Conservation (phyloP, 208 protist species). For the Trypanosoma cruzi region DNA sequence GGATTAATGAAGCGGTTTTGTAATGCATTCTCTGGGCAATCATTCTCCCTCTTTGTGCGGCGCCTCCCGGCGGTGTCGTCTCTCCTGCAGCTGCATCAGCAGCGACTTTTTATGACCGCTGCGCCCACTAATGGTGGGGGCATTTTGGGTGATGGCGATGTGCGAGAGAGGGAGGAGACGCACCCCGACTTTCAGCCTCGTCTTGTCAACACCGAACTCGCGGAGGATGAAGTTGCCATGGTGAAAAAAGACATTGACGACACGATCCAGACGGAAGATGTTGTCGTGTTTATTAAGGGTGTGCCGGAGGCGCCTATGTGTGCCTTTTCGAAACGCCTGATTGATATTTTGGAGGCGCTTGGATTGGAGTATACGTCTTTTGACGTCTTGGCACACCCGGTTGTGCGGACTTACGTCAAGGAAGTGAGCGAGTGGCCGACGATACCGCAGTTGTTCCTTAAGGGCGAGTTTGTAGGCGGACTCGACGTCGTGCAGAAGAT, state of each 20-base stretch:
- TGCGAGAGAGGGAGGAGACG: slow-evolving; percentile 73
- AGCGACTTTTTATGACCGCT: neutral
- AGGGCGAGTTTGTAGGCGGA: slow-evolving; percentile 96
- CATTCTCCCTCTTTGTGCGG: neutral
- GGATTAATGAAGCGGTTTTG: slow-evolving; percentile 20
- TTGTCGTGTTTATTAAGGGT: slow-evolving; percentile 98
- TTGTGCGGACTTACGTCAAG: slow-evolving; percentile 94
- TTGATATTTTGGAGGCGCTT: slow-evolving; percentile 92
- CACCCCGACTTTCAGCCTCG: slow-evolving; percentile 90
- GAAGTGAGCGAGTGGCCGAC: slow-evolving; percentile 96
- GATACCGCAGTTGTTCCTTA: slow-evolving; percentile 96
- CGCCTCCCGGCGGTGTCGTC: neutral
- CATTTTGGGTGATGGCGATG: slow-evolving; percentile 40
- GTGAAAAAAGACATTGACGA: slow-evolving; percentile 91
- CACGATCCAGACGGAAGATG: slow-evolving; percentile 86
- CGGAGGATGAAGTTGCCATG: slow-evolving; percentile 77
- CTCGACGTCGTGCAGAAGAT: slow-evolving; percentile 94
- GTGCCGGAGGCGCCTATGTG: slow-evolving; percentile 95
- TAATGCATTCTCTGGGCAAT: slow-evolving; percentile 2
- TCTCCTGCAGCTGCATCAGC: neutral
- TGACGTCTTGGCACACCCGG: slow-evolving; percentile 93
- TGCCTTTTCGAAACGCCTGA: slow-evolving; percentile 94
- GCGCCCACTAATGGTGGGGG: neutral
- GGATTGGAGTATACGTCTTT: slow-evolving; percentile 93
- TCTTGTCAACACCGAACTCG: slow-evolving; percentile 61